Conservation (phyloP, 495 filamentous ascomycete species). For the Penicillium pancosmium region DNA sequence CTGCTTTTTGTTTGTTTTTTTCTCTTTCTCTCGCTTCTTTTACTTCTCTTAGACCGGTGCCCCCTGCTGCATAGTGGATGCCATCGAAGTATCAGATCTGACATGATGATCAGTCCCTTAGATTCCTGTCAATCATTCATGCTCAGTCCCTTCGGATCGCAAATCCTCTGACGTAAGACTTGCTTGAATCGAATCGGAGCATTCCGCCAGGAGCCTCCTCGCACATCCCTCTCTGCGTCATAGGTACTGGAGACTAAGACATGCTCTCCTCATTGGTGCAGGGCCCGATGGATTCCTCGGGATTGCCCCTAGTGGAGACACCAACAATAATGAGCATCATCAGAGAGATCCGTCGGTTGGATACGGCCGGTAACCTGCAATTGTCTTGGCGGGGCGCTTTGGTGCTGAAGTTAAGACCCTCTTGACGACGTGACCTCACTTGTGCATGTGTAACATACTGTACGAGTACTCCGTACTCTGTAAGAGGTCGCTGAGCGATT, state of each 20-base stretch:
- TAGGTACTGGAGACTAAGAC: conserved; percentile 7
- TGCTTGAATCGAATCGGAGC: conserved; percentile 15
- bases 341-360: not conserved
- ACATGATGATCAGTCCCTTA: conserved; percentile 19
- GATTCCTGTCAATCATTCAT: conserved; percentile 18
- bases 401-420: not conserved
- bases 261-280: conserved; percentile 15
- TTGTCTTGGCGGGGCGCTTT: not conserved
- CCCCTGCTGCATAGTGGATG: not conserved
- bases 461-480: not conserved
- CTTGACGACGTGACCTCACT: not conserved
- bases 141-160: not conserved
- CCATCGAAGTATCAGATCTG: conserved; percentile 20
- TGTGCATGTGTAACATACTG: not conserved
- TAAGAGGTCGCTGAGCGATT: no score
- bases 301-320: not conserved
- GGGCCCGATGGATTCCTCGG: conserved; percentile 4
- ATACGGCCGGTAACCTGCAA: not conserved
- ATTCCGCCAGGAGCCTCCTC: conserved; percentile 19
- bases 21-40: not conserved
- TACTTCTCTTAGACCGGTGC: not conserved
- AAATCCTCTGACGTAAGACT: conserved; percentile 21
- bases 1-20: not conserved
- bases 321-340: not conserved
- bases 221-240: conserved; percentile 17